A percentile compares a stretch with the other conserved stretches of the same genome.
These are phyloP conservation scores for Erucastrum elatum DNA, from an alignment of 345 rosid species.

Conservation along the genomic window DNA sequence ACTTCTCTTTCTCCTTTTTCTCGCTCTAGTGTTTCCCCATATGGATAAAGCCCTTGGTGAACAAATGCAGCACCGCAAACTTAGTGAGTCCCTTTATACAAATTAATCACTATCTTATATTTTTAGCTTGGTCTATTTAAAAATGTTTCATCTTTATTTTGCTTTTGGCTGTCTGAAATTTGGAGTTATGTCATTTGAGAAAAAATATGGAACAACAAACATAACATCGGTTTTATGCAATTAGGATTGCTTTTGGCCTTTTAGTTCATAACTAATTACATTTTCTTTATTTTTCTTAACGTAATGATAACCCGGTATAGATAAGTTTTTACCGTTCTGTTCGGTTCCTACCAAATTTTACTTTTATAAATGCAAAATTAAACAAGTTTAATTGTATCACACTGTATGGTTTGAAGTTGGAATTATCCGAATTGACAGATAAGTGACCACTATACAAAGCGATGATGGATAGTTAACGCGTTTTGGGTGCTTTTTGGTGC, in stretches of 20 bases:
- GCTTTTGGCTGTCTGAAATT: neutral
- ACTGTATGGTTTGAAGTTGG: neutral
- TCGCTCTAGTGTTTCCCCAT: neutral
- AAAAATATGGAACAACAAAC: neutral
- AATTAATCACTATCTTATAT: neutral
- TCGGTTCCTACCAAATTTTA: neutral
- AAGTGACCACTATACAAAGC: neutral
- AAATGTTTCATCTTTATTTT: neutral
- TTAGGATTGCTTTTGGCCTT: too few relatives aligned
- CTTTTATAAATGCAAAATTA: neutral
- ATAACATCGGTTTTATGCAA: neutral
- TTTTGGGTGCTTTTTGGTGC: neutral
- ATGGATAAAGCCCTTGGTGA: neutral
- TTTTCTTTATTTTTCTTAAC: too few relatives aligned
- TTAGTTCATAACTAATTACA: too few relatives aligned
- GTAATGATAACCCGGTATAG: too few relatives aligned
- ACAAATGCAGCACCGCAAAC: neutral
- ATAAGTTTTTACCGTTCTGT: too few relatives aligned
- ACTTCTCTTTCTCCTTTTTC: neutral
- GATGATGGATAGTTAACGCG: neutral
- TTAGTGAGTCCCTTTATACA: neutral
- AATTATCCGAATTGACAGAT: neutral
- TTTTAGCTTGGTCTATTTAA: neutral
- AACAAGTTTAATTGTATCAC: neutral
- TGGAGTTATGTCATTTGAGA: neutral